Conservation (phyloP, 257 asterid genomes). For the Gentiana straminea region DNA sequence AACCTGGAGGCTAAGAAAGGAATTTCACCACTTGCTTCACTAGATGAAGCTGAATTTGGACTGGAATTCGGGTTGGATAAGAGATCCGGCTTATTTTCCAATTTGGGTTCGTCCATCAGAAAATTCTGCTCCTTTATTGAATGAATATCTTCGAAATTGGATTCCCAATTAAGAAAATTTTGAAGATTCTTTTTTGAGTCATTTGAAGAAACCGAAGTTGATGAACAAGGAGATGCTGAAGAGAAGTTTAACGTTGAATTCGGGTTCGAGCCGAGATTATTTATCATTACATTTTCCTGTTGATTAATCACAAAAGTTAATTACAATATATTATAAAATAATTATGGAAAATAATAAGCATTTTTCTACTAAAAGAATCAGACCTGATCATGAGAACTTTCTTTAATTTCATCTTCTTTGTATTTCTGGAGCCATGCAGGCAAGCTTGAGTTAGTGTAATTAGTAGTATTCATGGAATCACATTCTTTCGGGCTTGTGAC, state of each 20-base stretch:
- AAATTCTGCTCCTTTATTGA: constrained; percentile 30
- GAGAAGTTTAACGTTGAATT: constrained; percentile 47
- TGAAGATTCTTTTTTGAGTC: constrained; percentile 25
- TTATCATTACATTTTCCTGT: constrained; percentile 53
- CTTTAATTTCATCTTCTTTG: constrained; percentile 39
- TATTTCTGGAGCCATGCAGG: constrained; percentile 85
- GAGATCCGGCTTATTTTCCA: constrained; percentile 51
- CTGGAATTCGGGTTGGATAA: constrained; percentile 86
- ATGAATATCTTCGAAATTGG: constrained; percentile 24
- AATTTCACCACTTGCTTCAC: constrained; percentile 65
- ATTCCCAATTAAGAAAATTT: constrained; percentile 40
- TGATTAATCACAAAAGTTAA: background rate
- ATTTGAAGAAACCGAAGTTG: constrained; percentile 62
- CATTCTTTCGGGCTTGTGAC: constrained; percentile 8
- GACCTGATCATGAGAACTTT: constrained; percentile 32
- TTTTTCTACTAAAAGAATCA: too few species aligned
- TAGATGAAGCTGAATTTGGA: constrained; percentile 93
- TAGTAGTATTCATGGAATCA: constrained; percentile 7
- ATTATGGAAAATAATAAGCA: too few species aligned
- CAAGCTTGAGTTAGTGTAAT: constrained; percentile 38
- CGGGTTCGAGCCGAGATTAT: constrained; percentile 76
- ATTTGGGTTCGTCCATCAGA: constrained; percentile 26
- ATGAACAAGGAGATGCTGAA: constrained; percentile 57
- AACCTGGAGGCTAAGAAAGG: constrained; percentile 19
- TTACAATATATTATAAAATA: too few species aligned